phyloP scores from a whole-genome alignment of 345 rosid species.

The Salix koriyanagi region DNA sequence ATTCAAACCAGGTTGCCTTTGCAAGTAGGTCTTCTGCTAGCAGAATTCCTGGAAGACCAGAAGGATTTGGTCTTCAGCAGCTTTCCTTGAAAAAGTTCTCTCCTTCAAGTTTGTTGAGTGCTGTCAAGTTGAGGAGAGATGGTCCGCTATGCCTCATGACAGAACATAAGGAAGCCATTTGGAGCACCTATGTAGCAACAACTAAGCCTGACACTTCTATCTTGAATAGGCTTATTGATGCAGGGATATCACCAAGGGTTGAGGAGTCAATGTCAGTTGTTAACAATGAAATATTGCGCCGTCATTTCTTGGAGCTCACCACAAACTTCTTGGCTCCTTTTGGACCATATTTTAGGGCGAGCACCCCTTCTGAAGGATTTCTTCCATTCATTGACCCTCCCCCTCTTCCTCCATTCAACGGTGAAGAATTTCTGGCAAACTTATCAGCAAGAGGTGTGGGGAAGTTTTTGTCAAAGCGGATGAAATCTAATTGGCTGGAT shows the following conservation, averaged over 20 bases:
- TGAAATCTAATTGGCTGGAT: constrained; percentile 96
- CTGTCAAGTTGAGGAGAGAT: constrained; percentile 81
- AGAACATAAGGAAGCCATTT: constrained; percentile 95
- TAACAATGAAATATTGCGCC: constrained; percentile 85
- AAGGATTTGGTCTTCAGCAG: constrained; percentile 71
- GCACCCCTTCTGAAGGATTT: constrained; percentile 80
- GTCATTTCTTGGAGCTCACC: constrained; percentile 97
- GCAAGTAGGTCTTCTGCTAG: constrained; percentile 63
- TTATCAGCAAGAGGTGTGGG: constrained; percentile 86
- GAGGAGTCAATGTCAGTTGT: constrained; percentile 99
- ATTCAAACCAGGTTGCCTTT: constrained; percentile 52
- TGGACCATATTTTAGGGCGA: constrained; percentile 80
- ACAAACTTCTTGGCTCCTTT: constrained; percentile 95
- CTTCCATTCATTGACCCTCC: constrained; percentile 92
- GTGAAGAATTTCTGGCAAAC: constrained; percentile 72
- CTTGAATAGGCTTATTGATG: constrained; percentile 89
- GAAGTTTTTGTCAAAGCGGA: constrained; percentile 83
- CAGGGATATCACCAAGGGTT: constrained; percentile 88
- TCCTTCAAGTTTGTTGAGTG: constrained; percentile 75
- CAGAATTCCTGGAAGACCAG: constrained; percentile 59
- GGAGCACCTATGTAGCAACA: constrained; percentile 76
- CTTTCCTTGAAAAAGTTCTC: constrained; percentile 83
- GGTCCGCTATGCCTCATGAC: constrained; percentile 97
- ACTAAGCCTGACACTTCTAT: constrained; percentile 95
- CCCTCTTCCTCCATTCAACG: constrained; percentile 54